Evolutionary conservation across 2,329 filamentous ascomycete species (phyloP).

Genomic region (Beauveria sp.): DNA sequence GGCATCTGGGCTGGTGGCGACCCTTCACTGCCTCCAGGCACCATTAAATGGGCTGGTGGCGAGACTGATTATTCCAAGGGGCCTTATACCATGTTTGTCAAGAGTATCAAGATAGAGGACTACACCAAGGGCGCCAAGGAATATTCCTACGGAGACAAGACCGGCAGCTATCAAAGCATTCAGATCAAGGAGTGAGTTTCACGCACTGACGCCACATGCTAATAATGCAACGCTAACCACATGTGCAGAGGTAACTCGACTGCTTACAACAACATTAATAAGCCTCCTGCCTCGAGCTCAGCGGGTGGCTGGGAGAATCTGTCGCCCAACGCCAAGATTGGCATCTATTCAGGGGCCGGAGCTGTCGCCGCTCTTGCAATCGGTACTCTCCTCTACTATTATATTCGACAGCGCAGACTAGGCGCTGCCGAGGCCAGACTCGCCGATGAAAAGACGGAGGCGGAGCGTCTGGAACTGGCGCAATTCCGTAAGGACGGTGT

Average conservation of each 20-base stretch:
- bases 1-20: slow-evolving; percentile 62
- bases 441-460: slow-evolving; percentile 35
- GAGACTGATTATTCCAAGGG: slow-evolving; percentile 55
- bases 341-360: slow-evolving; percentile 42
- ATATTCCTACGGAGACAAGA: slow-evolving; percentile 56
- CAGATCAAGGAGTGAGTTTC: slow-evolving; percentile 43
- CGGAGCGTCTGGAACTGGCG: slow-evolving; percentile 45
- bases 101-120: slow-evolving; percentile 48
- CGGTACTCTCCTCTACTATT: slow-evolving; percentile 40
- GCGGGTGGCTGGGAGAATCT: slow-evolving; percentile 48
- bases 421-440: slow-evolving; percentile 44
- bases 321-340: slow-evolving; percentile 40
- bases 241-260: slow-evolving; percentile 48
- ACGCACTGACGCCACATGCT: background rate
- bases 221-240: slow-evolving; percentile 16
- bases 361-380: slow-evolving; percentile 35
- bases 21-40: slow-evolving; percentile 43
- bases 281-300: slow-evolving; percentile 33
- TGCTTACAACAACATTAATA: slow-evolving; percentile 35
- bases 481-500: slow-evolving; percentile 39
- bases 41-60: slow-evolving; percentile 64
- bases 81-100: slow-evolving; percentile 69
- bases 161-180: slow-evolving; percentile 58
- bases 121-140: slow-evolving; percentile 51
- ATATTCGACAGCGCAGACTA: slow-evolving; percentile 44